phyloP scores from a whole-genome alignment of 768 basidiomycete genomes.

The Lentinus brumalis region DNA sequence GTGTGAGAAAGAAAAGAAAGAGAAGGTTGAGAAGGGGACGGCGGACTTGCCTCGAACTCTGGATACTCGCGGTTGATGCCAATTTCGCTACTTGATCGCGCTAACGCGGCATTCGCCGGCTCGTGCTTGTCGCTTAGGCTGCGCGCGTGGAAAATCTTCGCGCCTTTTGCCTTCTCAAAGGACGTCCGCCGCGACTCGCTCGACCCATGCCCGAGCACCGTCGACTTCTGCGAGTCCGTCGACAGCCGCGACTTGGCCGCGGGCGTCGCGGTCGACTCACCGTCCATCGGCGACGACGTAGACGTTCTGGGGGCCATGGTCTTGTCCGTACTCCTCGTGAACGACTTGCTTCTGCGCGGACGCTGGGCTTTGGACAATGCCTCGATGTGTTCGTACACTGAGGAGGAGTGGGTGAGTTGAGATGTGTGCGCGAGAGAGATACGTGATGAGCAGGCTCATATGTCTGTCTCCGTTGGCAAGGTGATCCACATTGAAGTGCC shows the following conservation, averaged over 20 bases:
- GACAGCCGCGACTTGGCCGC: conserved; percentile 32
- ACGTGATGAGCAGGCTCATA: no score
- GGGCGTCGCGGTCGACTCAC: conserved; percentile 1
- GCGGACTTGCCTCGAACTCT: conserved; percentile 26
- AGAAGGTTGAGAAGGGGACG: conserved; percentile 4
- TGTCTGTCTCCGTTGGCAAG: no score
- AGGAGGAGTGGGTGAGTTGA: not conserved
- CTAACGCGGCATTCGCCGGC: conserved; percentile 28
- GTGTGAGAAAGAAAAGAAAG: conserved; percentile 1
- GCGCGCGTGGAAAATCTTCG: conserved; percentile 63
- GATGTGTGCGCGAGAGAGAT: not conserved
- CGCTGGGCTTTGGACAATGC: conserved; percentile 57
- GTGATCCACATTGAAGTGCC: no score
- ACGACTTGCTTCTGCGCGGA: conserved; percentile 68
- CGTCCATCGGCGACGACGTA: conserved; percentile 41
- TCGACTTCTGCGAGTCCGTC: conserved; percentile 40
- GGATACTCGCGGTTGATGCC: conserved; percentile 15
- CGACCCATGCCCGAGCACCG: conserved; percentile 17
- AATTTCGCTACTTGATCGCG: conserved; percentile 37
- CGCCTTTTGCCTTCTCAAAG: conserved; percentile 60
- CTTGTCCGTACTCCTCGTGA: conserved; percentile 54
- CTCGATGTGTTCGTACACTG: conserved; percentile 83
- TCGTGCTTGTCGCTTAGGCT: conserved; percentile 41
- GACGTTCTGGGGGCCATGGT: conserved; percentile 40
- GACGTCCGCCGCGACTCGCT: conserved; percentile 50